Conservation (phyloP, 176 grass and related monocot species). For the Aegilops umbellulata region DNA sequence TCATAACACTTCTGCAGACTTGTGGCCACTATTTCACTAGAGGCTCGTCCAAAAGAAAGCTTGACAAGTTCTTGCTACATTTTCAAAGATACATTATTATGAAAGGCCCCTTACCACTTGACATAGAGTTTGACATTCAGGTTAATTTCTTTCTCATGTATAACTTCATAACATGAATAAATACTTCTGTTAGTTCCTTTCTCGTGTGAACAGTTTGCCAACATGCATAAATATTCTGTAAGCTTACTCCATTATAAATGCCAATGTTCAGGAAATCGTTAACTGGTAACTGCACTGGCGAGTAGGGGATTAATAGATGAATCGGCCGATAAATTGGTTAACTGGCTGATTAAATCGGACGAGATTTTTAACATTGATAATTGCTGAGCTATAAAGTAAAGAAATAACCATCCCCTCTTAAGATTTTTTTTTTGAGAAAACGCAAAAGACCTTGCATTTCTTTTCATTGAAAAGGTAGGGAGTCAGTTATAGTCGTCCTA, state of each 20-base stretch:
- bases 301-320: not conserved
- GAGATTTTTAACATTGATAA: not conserved
- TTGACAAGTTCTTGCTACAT: slow-evolving; percentile 95
- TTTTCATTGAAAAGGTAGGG: too few relatives aligned
- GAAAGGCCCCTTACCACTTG: slow-evolving; percentile 92
- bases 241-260: slow-evolving; percentile 3
- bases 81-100: slow-evolving; percentile 97
- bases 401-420: not conserved
- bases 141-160: slow-evolving; percentile 50
- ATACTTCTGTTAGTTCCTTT: slow-evolving; percentile 39
- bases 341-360: not conserved
- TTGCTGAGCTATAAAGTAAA: not conserved
- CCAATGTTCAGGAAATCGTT: not conserved
- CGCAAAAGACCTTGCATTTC: too few relatives aligned
- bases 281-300: not conserved
- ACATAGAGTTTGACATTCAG: slow-evolving; percentile 99
- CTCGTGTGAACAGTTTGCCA: slow-evolving; percentile 3
- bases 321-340: not conserved
- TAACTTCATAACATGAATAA: slow-evolving; percentile 4
- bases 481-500: too few relatives aligned
- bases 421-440: too few relatives aligned
- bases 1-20: slow-evolving; percentile 88
- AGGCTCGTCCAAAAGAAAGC: slow-evolving; percentile 94
- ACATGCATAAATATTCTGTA: not conserved
- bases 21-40: slow-evolving; percentile 92